A percentile compares a stretch with the other conserved stretches of the same genome.
phyloP scores from a whole-genome alignment of 805 yeast species.

The Suhomyces sp. region DNA sequence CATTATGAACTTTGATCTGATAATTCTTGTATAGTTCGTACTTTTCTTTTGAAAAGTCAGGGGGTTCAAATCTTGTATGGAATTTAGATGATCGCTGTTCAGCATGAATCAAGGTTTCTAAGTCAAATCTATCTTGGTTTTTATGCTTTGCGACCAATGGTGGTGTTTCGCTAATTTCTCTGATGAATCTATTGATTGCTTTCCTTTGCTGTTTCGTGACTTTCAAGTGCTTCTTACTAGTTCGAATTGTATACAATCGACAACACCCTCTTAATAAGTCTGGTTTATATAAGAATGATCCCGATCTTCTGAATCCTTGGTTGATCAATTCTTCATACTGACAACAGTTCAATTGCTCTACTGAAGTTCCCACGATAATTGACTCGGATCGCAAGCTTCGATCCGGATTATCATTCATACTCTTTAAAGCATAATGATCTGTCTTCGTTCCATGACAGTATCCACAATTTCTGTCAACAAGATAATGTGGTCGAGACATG shows the following conservation, averaged over 20 bases:
- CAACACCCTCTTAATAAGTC: slow-evolving; percentile 78
- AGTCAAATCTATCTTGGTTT: slow-evolving; percentile 14
- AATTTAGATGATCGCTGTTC: slow-evolving; percentile 38
- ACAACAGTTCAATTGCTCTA: slow-evolving; percentile 45
- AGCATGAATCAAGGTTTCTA: slow-evolving; percentile 36
- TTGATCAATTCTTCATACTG: slow-evolving; percentile 68
- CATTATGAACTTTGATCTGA: slow-evolving; percentile 70
- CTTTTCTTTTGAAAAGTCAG: slow-evolving; percentile 56
- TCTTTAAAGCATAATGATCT: slow-evolving; percentile 37
- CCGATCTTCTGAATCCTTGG: slow-evolving; percentile 78
- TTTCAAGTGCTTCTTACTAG: slow-evolving; percentile 46
- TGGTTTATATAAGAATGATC: slow-evolving; percentile 59
- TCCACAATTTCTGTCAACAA: slow-evolving; percentile 58
- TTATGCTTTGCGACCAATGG: too few relatives aligned
- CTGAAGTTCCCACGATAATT: slow-evolving; percentile 38
- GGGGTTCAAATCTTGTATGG: slow-evolving; percentile 51
- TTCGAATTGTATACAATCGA: slow-evolving; percentile 73
- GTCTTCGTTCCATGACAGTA: slow-evolving; percentile 60
- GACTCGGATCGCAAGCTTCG: slow-evolving; percentile 16
- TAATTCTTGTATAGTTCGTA: slow-evolving; percentile 63
- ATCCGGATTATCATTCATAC: slow-evolving; percentile 23
- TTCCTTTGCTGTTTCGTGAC: slow-evolving; percentile 67
- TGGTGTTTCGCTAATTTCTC: slow-evolving; percentile 23
- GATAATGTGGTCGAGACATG: too few relatives aligned
- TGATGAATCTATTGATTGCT: slow-evolving; percentile 59